Percentiles rank a stretch among this genome's conserved stretches.
Conservation (phyloP, 345 rosid genomes). For the Bruguiera gymnorhiza region DNA sequence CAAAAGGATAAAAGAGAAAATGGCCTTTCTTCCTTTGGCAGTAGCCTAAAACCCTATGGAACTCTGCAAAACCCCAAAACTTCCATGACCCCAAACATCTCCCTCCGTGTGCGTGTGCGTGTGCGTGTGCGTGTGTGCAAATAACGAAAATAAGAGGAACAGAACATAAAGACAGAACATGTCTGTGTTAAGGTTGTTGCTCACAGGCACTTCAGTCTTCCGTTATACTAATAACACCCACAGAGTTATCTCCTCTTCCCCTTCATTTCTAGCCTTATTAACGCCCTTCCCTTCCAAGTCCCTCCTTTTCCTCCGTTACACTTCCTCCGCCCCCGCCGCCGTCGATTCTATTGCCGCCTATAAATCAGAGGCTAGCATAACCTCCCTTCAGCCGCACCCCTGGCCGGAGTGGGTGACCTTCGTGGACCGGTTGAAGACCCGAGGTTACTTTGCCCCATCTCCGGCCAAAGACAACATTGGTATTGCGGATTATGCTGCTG, state of each 20-base stretch:
- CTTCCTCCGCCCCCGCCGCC: slow-evolving; percentile 21
- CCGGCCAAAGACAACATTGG: slow-evolving; percentile 13
- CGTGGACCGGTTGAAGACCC: slow-evolving; percentile 63
- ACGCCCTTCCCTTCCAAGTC: slow-evolving; percentile 12
- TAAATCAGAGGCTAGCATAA: slow-evolving; percentile 8
- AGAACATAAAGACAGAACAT: slow-evolving; percentile 19
- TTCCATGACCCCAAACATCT: too few species aligned
- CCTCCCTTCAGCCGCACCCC: slow-evolving; percentile 43
- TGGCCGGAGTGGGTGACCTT: slow-evolving; percentile 91
- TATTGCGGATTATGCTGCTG: background rate
- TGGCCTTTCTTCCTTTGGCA: background rate
- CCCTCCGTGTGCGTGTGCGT: too few species aligned
- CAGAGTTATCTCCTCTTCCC: slow-evolving; percentile 13
- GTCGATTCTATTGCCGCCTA: slow-evolving; percentile 1
- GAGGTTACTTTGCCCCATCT: slow-evolving; percentile 47
- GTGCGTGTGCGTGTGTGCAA: too few species aligned
- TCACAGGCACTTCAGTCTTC: slow-evolving; percentile 40
- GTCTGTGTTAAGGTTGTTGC: slow-evolving; percentile 45
- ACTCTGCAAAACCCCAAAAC: background rate
- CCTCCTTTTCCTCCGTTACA: slow-evolving; percentile 12
- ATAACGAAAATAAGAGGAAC: too few species aligned
- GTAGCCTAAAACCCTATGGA: background rate
- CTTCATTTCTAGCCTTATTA: slow-evolving; percentile 22
- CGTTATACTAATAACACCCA: slow-evolving; percentile 23
- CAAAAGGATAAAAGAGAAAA: too few species aligned